These are phyloP conservation scores for Sporothrix globosa DNA, from an alignment of 2,329 filamentous ascomycete species.

Conservation along the genomic window DNA sequence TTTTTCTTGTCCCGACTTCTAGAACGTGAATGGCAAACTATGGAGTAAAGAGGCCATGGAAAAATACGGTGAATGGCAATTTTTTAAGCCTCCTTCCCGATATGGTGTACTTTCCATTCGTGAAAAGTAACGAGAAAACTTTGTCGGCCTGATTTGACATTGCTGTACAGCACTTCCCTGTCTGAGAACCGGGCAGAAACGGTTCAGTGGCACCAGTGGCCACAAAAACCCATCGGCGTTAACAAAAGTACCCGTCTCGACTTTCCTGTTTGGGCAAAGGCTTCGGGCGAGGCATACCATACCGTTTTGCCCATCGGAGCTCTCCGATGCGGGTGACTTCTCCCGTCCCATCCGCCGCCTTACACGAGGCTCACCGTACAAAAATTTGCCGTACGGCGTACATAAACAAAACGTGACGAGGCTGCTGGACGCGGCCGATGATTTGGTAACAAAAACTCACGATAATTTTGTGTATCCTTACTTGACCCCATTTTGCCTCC, in stretches of 20 bases:
- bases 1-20: neutral
- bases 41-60: neutral
- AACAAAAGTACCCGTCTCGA: slow-evolving; percentile 18
- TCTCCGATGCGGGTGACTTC: slow-evolving; percentile 15
- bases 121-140: neutral
- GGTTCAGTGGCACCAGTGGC: too few species aligned
- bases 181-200: neutral
- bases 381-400: neutral
- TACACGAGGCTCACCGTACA: neutral
- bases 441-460: slow-evolving; percentile 29
- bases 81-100: neutral
- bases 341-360: neutral
- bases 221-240: slow-evolving; percentile 14
- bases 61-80: neutral
- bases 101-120: slow-evolving; percentile 13
- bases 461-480: neutral
- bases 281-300: too few species aligned
- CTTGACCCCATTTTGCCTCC: slow-evolving; percentile 37
- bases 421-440: slow-evolving; percentile 27
- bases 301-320: slow-evolving; percentile 27
- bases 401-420: slow-evolving; percentile 19
- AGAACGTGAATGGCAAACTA: neutral
- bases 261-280: neutral
- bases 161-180: neutral
- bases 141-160: neutral